Conservation (phyloP, 805 yeast genomes). For the Pichia rugopelliculosa region DNA sequence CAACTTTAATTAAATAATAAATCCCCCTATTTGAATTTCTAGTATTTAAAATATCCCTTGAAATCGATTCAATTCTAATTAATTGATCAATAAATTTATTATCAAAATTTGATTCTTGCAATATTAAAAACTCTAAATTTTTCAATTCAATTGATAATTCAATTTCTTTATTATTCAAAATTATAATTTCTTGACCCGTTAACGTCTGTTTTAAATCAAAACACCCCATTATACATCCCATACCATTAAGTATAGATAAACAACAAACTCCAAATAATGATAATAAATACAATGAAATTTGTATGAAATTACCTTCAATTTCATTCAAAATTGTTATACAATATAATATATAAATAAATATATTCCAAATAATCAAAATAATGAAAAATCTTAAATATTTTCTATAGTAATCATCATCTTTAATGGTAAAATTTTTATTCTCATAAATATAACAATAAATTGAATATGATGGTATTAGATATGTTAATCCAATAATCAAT, state of each 20-base stretch:
- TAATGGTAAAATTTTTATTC: neutral
- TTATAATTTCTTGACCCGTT: neutral
- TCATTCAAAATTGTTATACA: neutral
- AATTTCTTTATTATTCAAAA: slow-evolving; percentile 18
- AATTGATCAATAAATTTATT: neutral
- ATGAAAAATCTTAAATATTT: slow-evolving; percentile 8
- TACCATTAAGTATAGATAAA: slow-evolving; percentile 43
- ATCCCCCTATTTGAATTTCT: slow-evolving; percentile 20
- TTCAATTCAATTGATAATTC: slow-evolving; percentile 22
- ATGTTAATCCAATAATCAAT: slow-evolving; percentile 33
- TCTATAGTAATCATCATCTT: neutral
- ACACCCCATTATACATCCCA: slow-evolving; percentile 44
- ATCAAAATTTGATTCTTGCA: neutral
- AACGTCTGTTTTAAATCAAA: slow-evolving; percentile 19
- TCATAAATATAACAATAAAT: slow-evolving; percentile 6
- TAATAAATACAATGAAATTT: slow-evolving; percentile 37
- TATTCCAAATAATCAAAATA: slow-evolving; percentile 28
- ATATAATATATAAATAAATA: slow-evolving; percentile 26
- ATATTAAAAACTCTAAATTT: slow-evolving; percentile 24
- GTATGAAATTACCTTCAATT: slow-evolving; percentile 10
- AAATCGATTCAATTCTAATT: slow-evolving; percentile 2
- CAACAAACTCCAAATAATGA: slow-evolving; percentile 44
- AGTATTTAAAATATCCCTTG: slow-evolving; percentile 34
- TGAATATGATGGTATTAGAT: slow-evolving; percentile 37
- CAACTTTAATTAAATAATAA: slow-evolving; percentile 2